Conservation (phyloP, 1,284 basidiomycete species). For the Cryptococcus sp. region DNA sequence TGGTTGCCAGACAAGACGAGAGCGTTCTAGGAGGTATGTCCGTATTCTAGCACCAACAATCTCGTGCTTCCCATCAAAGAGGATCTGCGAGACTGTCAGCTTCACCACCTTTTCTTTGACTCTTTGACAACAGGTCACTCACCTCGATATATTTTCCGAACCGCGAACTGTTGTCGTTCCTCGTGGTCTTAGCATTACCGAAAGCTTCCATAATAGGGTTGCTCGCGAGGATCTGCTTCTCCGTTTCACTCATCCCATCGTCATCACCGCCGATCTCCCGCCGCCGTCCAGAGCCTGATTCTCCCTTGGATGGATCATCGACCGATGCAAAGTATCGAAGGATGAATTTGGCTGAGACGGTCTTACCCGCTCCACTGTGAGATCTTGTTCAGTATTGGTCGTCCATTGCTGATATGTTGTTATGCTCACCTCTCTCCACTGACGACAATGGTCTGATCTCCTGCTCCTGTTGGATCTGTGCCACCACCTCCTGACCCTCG, state of each 20-base stretch:
- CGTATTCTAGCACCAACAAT: conserved; percentile 97
- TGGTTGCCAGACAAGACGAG: conserved; percentile 96
- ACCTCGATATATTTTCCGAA: conserved; percentile 99
- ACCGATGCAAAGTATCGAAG: conserved; percentile 99
- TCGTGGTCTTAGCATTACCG: conserved; percentile 98
- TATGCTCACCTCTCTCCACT: conserved; percentile 86
- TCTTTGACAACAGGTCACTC: conserved; percentile 26
- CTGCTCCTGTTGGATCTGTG: conserved; percentile 67
- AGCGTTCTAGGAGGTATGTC: conserved; percentile 95
- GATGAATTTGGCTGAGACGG: conserved; percentile 98
- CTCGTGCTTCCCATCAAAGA: conserved; percentile 91
- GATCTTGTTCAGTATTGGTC: not conserved
- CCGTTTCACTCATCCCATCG: conserved; percentile 77
- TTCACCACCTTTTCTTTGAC: not conserved
- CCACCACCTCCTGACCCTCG: conserved; percentile 54
- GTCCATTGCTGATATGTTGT: not conserved
- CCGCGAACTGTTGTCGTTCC: conserved; percentile 98
- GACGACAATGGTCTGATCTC: conserved; percentile 97
- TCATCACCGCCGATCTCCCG: conserved; percentile 27
- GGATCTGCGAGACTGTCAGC: conserved; percentile 63
- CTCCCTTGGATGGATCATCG: conserved; percentile 71
- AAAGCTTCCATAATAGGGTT: conserved; percentile 99
- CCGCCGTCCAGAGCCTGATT: conserved; percentile 21
- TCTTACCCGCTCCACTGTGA: conserved; percentile 93
- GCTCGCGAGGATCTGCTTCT: conserved; percentile 94